Base-by-base conservation (phyloP, 345 rosid genomes). In the Pistacia vera region DNA sequence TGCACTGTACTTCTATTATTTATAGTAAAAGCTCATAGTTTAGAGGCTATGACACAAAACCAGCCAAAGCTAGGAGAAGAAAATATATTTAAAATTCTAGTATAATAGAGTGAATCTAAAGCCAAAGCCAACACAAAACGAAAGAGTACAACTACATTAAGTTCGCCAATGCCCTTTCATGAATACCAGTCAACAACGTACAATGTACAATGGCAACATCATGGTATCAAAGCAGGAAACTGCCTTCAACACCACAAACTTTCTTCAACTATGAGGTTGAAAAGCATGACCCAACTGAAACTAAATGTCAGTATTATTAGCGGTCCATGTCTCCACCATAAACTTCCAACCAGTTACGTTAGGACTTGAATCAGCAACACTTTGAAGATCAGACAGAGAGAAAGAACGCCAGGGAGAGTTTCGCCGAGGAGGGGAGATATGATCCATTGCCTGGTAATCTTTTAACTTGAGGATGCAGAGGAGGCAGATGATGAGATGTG, bases 301-400 rank as follows among this genome's bases (percentile, higher is more conserved):
- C 49, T 76, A 66, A 64, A 44, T 35, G 72, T 63, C 75, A 62
- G 17, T 69, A 62, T 76, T 70, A 75, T 25, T 14, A 36, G 8
- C 46, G 0, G 41, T 41, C 46, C 66, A 62, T 71, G 51, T 72
- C 80, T 71, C 72, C 54, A 20, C 73, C 35, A 22, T 36, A 68
- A 75, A 66, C 63, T 13, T 74, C 75, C 51, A 68, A 72, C 38
- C 52, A 14, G 71, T 38, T 25, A 64, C 30, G 12, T 70, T 67
- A 28, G 56, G 64, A 63, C 72, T 51, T 66, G 75, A 48, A 38
- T 68, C 72, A 9, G 73, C 85, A 77, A 75, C 74, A 74, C 64
- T 74, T n/a, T 81, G 87, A 14, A 81, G 77, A 75, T 86, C 87
- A 11, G 85, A 81, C 60, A 82, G 30, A 35, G 87, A 86, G 63